A percentile compares a stretch with the other conserved stretches of the same genome.
phyloP scores from a whole-genome alignment of 805 yeast species.

The Starmerella bombicola region DNA sequence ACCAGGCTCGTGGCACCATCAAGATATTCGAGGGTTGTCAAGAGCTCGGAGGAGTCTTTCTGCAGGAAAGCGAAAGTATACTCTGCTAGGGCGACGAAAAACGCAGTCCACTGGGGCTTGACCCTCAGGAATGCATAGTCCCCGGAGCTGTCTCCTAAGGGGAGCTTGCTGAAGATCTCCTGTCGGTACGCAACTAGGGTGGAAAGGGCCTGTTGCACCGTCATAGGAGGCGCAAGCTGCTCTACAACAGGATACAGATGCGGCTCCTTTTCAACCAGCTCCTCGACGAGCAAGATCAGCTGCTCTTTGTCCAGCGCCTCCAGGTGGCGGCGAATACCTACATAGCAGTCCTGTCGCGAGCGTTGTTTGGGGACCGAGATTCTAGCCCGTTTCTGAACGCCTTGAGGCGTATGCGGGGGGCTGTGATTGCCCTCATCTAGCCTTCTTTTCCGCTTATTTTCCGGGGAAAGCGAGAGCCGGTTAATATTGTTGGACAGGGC shows the following conservation, averaged over 20 bases:
- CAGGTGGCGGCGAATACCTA: constrained; percentile 51
- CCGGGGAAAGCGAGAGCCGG: constrained; percentile 17
- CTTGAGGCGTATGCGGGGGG: neutral
- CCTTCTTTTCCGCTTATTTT: constrained; percentile 23
- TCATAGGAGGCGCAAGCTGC: constrained; percentile 44
- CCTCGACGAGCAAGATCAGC: constrained; percentile 41
- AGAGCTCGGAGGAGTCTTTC: constrained; percentile 47
- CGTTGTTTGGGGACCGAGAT: constrained; percentile 3
- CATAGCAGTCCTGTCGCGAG: constrained; percentile 23
- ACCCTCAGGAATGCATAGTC: constrained; percentile 72
- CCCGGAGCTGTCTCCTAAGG: constrained; percentile 31
- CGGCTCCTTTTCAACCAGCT: constrained; percentile 49
- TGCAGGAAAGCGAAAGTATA: constrained; percentile 62
- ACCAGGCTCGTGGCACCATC: constrained; percentile 48
- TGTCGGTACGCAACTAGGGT: constrained; percentile 38
- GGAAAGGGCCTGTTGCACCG: constrained; percentile 40
- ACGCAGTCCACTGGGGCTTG: constrained; percentile 53
- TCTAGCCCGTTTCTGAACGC: constrained; percentile 15
- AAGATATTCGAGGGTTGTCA: constrained; percentile 47
- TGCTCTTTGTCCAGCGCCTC: constrained; percentile 53
- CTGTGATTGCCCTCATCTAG: constrained; percentile 12
- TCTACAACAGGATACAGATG: constrained; percentile 43
- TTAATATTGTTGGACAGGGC: constrained; percentile 7
- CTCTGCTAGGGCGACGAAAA: constrained; percentile 58
- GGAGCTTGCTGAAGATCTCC: constrained; percentile 40